Evolutionary conservation across 2,329 filamentous ascomycete genomes (phyloP).

Genomic region (Colletotrichum liaoningense): DNA sequence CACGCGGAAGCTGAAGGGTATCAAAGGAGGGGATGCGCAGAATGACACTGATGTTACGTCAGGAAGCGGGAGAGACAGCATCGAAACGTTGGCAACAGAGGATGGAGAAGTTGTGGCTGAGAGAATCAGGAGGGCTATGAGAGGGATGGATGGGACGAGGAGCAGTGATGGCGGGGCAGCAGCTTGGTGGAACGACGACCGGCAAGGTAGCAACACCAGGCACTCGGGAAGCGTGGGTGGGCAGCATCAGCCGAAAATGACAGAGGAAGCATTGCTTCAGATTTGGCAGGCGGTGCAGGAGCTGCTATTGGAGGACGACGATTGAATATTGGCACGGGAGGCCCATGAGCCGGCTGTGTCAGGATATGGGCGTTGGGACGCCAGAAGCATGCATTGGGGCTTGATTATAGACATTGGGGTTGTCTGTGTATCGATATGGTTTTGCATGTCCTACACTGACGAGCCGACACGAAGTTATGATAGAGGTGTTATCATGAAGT

Average conservation of each 20-base stretch:
- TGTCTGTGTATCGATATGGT: neutral
- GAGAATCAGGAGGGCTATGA: slow-evolving; percentile 21
- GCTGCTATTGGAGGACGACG: slow-evolving; percentile 41
- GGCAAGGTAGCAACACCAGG: neutral
- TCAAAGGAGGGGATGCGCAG: slow-evolving; percentile 39
- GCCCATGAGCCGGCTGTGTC: slow-evolving; percentile 6
- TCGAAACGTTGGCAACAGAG: slow-evolving; percentile 8
- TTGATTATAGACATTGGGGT: neutral
- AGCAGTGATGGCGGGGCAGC: slow-evolving; percentile 30
- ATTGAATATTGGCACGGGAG: slow-evolving; percentile 12
- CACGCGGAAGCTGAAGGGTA: slow-evolving; percentile 46
- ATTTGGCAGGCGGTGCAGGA: slow-evolving; percentile 48
- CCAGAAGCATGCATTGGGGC: neutral
- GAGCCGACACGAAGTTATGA: neutral
- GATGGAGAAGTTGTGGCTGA: slow-evolving; percentile 6
- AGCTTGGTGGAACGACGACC: slow-evolving; percentile 33
- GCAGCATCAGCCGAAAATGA: neutral
- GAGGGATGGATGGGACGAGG: slow-evolving; percentile 6
- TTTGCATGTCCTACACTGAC: neutral
- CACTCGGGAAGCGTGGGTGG: neutral
- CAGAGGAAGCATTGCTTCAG: slow-evolving; percentile 38
- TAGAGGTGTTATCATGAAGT: neutral
- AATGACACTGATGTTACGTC: neutral
- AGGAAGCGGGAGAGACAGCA: neutral
- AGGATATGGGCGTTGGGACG: neutral